phyloP scores from a whole-genome alignment of 2,329 filamentous ascomycete species.

The Macrophomina pseudophaseolina region DNA sequence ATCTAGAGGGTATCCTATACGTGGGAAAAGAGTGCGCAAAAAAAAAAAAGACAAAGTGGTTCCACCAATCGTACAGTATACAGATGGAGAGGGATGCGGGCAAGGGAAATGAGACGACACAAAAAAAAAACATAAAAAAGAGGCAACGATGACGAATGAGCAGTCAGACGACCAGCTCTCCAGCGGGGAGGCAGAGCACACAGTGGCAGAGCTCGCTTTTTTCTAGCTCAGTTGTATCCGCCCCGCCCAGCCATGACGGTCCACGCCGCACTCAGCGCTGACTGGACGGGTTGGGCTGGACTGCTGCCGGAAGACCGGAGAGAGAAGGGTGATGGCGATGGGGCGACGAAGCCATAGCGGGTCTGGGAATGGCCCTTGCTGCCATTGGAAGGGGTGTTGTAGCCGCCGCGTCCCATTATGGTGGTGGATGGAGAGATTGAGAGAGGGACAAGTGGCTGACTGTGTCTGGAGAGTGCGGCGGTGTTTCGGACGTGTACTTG shows the following conservation, averaged over 20 bases:
- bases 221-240: conserved; percentile 33
- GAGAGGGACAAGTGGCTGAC: not conserved
- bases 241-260: conserved; percentile 27
- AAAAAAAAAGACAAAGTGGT: no score
- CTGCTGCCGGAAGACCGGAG: not conserved
- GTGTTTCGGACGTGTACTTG: not conserved
- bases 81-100: not conserved
- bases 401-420: conserved; percentile 28
- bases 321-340: not conserved
- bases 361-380: not conserved
- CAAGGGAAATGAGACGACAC: no score
- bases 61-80: conserved; percentile 10
- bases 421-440: not conserved
- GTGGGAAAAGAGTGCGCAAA: not conserved
- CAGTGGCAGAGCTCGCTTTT: not conserved
- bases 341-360: not conserved
- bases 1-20: conserved; percentile 15
- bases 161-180: not conserved
- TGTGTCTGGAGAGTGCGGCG: not conserved
- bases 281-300: not conserved
- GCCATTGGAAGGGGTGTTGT: conserved; percentile 27
- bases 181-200: not conserved
- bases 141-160: not conserved
- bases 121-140: no score
- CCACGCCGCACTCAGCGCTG: not conserved